Evolutionary conservation across 176 grass and related monocot genomes (phyloP), one percentile per base, ranked within the genome.

Genomic region (Bonia amplexicaulis): DNA sequence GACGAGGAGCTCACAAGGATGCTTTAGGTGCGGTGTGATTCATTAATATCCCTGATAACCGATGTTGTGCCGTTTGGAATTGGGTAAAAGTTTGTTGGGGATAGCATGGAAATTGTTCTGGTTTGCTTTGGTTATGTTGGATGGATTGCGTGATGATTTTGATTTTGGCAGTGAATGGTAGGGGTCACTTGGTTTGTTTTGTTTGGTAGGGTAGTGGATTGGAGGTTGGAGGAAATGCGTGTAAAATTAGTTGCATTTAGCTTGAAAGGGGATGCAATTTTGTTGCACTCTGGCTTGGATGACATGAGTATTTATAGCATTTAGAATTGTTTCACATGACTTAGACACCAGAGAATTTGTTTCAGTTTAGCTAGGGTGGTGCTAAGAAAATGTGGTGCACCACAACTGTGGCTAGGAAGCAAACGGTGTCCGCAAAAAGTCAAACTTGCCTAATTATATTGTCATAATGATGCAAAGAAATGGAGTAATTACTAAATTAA

Each of bases 1-100:
- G 93, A 96, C 53, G 90, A 99, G 78, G 91, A 99, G 82, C 72
- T 99, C 52, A 91, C 90, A 55, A 87, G 90, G 57, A 76, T 88
- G 86, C 85, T 92, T 81, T 88, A 94, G 96, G 96, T 94, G 68
- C 31, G 16, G 0, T 22, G 0, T 72, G 1, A 26, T 71, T 82
- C 47, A 25, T 48, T 86, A 26, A 47, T 58, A 60, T 23, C 40
- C 72, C 57, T 13, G 48, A 54, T 67, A 54, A 1, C 26, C 40
- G 79, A 82, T 60, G 25, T 63, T 41, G 13, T 54, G 33, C 12
- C 12, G 27, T 55, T 71, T 26, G 23, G 44, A 26, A 14, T 49
- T 53, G 61, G 20, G 61, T 26, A 9, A 5, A 14, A 2, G 29
- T 29, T 71, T 51, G 2, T 82, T 6, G 1, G 39, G 33, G n/a